Evolutionary conservation across 23 red algal genomes (phyloP).

Genomic region (Rhodosorus marinus): DNA sequence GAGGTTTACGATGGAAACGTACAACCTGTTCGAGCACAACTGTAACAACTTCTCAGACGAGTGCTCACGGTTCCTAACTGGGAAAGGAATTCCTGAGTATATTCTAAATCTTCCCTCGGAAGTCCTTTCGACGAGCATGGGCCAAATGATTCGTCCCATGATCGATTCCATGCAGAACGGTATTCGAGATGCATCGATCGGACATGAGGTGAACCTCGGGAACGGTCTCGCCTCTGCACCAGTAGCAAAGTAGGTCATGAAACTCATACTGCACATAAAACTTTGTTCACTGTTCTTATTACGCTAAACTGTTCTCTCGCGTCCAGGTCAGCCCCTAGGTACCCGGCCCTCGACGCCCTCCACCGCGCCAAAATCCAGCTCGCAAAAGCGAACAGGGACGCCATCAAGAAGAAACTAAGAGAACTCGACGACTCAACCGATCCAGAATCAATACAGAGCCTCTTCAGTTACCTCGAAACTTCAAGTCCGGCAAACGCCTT

Average conservation of each 20-base stretch:
- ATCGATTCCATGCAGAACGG: constrained; percentile 45
- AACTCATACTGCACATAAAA: neutral
- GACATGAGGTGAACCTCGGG: constrained; percentile 16
- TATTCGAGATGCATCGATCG: constrained; percentile 25
- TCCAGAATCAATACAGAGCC: neutral
- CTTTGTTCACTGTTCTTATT: neutral
- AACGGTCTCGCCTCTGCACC: neutral
- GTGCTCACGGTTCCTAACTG: constrained; percentile 46
- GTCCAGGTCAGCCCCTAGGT: neutral
- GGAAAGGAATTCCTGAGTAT: constrained; percentile 41
- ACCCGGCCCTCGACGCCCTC: neutral
- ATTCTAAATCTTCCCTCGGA: constrained; percentile 66
- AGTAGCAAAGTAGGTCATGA: neutral
- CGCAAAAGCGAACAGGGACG: neutral
- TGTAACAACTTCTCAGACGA: constrained; percentile 91
- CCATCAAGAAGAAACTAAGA: neutral
- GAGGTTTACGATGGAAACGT: constrained; percentile 28
- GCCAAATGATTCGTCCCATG: constrained; percentile 52
- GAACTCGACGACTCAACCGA: constrained; percentile 1
- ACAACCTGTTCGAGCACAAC: constrained; percentile 82
- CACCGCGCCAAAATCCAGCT: neutral
- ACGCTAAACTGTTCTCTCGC: neutral
- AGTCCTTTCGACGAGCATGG: constrained; percentile 55
- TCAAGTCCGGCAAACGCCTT: neutral
- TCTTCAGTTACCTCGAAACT: too few relatives aligned